These are phyloP conservation scores for Sicyos edulis DNA, from an alignment of 306 rosid species.

Conservation along the genomic window DNA sequence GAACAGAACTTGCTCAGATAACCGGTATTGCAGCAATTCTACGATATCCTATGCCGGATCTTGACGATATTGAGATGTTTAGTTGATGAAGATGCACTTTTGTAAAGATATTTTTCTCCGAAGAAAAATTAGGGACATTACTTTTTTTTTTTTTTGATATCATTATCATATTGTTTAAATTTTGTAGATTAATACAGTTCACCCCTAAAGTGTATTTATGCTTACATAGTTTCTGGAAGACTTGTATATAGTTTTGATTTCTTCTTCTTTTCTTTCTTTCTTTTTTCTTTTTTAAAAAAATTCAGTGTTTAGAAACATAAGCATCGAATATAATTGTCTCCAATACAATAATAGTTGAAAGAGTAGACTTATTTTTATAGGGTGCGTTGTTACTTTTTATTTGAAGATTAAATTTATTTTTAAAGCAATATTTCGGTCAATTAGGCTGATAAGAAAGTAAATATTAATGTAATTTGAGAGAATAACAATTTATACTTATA, in stretches of 20 bases:
- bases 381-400: too few relatives aligned
- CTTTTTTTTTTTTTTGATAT: too few relatives aligned
- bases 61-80: constrained; percentile 86
- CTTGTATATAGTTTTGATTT: too few relatives aligned
- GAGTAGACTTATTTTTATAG: too few relatives aligned
- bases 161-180: not conserved
- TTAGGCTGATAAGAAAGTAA: constrained; percentile 20
- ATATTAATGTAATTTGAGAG: constrained; percentile 3
- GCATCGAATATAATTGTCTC: too few relatives aligned
- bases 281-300: too few relatives aligned
- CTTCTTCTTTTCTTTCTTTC: too few relatives aligned
- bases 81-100: not conserved
- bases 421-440: constrained; percentile 22
- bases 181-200: not conserved
- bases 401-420: too few relatives aligned
- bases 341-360: too few relatives aligned
- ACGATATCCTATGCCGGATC: constrained; percentile 91
- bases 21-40: constrained; percentile 85
- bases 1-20: constrained; percentile 69
- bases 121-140: not conserved
- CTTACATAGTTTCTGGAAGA: too few relatives aligned
- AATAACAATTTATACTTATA: constrained; percentile 21
- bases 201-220: not conserved
- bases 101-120: not conserved
- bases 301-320: too few relatives aligned